phyloP scores from a whole-genome alignment of 2,329 filamentous ascomycete species.

The Phialophora verrucosa region DNA sequence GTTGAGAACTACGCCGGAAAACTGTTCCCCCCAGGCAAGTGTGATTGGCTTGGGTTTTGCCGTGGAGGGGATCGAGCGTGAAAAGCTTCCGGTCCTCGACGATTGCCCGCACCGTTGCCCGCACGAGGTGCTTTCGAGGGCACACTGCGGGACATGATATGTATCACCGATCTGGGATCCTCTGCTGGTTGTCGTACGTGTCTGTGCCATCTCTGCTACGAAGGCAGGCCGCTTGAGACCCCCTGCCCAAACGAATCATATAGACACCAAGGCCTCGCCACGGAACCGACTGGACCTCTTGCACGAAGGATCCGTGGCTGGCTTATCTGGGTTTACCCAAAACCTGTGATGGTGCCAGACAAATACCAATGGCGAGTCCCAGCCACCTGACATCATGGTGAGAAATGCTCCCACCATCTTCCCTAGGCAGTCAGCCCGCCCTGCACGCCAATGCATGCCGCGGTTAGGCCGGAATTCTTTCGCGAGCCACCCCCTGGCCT shows the following conservation, averaged over 20 bases:
- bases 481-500: neutral
- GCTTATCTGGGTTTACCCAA: neutral
- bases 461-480: neutral
- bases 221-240: neutral
- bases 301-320: neutral
- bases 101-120: no score
- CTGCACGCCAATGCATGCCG: neutral
- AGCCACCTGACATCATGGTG: conserved; percentile 2
- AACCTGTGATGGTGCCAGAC: neutral
- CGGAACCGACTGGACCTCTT: neutral
- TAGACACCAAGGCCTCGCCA: neutral
- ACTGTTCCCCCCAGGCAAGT: neutral
- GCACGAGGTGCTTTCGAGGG: no score
- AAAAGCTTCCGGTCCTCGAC: neutral
- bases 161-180: neutral
- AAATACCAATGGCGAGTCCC: neutral
- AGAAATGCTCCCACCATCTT: neutral
- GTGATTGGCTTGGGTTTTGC: neutral
- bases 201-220: neutral
- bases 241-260: neutral
- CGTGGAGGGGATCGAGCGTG: neutral
- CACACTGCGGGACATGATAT: no score
- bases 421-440: neutral
- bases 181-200: neutral
- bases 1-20: neutral